A percentile compares a stretch with the other conserved stretches of the same genome.
Evolutionary conservation across 2,329 filamentous ascomycete genomes (phyloP).

Genomic region (Alternaria tenuissima): DNA sequence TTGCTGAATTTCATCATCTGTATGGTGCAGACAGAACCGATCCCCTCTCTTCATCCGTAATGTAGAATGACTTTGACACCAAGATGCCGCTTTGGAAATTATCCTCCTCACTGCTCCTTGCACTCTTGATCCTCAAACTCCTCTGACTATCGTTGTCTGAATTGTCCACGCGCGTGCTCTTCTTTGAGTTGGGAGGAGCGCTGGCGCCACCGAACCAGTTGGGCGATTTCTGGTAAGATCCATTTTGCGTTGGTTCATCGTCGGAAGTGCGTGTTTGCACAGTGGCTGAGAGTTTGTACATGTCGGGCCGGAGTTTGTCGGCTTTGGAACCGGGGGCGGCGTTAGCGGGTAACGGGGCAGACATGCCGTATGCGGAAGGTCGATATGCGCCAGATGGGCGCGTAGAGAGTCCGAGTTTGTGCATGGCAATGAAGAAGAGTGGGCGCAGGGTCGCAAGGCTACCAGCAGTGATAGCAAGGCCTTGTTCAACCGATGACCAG

Average conservation of each 20-base stretch:
- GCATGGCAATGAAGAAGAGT: conserved; percentile 38
- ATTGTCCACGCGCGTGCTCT: conserved; percentile 16
- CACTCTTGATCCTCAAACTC: conserved; percentile 31
- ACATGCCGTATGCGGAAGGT: conserved; percentile 33
- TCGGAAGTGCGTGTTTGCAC: conserved; percentile 28
- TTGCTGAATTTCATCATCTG: neutral
- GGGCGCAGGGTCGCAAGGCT: conserved; percentile 48
- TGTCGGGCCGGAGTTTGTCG: conserved; percentile 29
- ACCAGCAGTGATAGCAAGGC: conserved; percentile 49
- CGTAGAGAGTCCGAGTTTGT: conserved; percentile 36
- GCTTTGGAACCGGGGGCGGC: conserved; percentile 15
- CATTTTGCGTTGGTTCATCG: conserved; percentile 6
- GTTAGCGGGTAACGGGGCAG: conserved; percentile 21
- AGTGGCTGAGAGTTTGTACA: conserved; percentile 31
- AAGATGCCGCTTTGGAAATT: conserved; percentile 36
- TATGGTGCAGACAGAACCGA: conserved; percentile 14
- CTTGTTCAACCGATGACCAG: conserved; percentile 49
- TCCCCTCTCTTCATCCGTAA: conserved; percentile 39
- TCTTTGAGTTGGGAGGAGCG: conserved; percentile 21
- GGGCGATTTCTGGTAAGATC: conserved; percentile 15
- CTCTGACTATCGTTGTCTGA: conserved; percentile 35
- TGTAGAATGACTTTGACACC: conserved; percentile 43
- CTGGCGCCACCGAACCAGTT: conserved; percentile 23
- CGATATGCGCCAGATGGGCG: conserved; percentile 25
- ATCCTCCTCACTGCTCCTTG: conserved; percentile 30